A percentile compares a stretch with the other conserved stretches of the same genome.
Evolutionary conservation across 2,329 filamentous ascomycete genomes (phyloP).

Genomic region (Pseudocercospora crystallina): DNA sequence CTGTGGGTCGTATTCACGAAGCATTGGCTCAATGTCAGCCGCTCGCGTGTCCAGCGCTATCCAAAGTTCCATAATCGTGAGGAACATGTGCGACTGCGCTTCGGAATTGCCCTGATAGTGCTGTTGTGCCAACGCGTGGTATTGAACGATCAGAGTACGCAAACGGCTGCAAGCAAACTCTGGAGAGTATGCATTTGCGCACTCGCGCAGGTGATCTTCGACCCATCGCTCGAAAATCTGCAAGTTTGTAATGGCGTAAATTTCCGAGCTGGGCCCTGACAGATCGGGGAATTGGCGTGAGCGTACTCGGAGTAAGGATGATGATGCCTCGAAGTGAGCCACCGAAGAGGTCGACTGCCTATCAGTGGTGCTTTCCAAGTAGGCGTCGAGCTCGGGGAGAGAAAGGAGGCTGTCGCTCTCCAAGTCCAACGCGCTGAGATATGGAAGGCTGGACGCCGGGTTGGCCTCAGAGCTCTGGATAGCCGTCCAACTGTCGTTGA

Average conservation of each 20-base stretch:
- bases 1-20: slow-evolving; percentile 54
- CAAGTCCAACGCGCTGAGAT: slow-evolving; percentile 13
- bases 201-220: background rate
- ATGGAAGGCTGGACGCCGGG: background rate
- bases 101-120: slow-evolving; percentile 7
- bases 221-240: slow-evolving; percentile 13
- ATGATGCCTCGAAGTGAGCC: slow-evolving; percentile 13
- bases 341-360: background rate
- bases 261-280: background rate
- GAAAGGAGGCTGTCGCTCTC: slow-evolving; percentile 14
- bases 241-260: slow-evolving; percentile 8
- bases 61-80: slow-evolving; percentile 61
- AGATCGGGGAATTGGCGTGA: slow-evolving; percentile 15
- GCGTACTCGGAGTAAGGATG: slow-evolving; percentile 3
- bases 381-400: slow-evolving; percentile 21
- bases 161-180: background rate
- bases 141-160: background rate
- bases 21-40: slow-evolving; percentile 44
- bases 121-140: background rate
- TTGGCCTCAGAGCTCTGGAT: background rate
- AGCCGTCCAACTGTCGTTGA: background rate
- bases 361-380: slow-evolving; percentile 11
- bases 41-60: slow-evolving; percentile 54
- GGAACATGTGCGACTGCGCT: slow-evolving; percentile 41
- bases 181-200: background rate